phyloP scores from a whole-genome alignment of 371 early-diverging fungal genomes.

The Zychaea mexicana region DNA sequence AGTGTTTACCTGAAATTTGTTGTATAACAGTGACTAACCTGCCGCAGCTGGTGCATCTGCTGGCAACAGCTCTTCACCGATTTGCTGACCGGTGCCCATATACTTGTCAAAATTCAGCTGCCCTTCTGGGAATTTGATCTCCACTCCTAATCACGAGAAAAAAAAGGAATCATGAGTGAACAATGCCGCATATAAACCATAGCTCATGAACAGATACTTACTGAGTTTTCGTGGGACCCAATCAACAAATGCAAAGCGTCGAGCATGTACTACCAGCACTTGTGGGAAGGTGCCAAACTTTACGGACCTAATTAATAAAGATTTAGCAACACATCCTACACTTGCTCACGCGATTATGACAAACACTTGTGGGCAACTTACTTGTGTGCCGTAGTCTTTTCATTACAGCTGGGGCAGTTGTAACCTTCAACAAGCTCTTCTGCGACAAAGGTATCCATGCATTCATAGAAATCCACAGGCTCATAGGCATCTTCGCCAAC shows the following conservation, averaged over 20 bases:
- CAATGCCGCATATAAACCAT: not conserved
- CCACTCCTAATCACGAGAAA: slow-evolving; percentile 50
- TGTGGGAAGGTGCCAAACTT: slow-evolving; percentile 87
- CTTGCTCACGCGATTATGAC: too few species aligned
- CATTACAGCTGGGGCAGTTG: slow-evolving; percentile 79
- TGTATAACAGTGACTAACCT: slow-evolving; percentile 3
- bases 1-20: too few species aligned
- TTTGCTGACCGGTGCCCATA: slow-evolving; percentile 66
- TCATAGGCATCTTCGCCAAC: slow-evolving; percentile 46
- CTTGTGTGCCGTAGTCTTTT: slow-evolving; percentile 70
- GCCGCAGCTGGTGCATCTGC: slow-evolving; percentile 50
- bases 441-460: slow-evolving; percentile 65
- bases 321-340: not conserved
- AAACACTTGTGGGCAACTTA: slow-evolving; percentile 27
- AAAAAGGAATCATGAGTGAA: not conserved
- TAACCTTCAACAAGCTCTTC: slow-evolving; percentile 72
- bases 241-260: slow-evolving; percentile 85
- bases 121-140: slow-evolving; percentile 58
- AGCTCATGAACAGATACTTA: slow-evolving; percentile 26
- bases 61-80: slow-evolving; percentile 75
- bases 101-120: slow-evolving; percentile 63
- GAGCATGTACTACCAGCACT: slow-evolving; percentile 77
- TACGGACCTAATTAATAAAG: slow-evolving; percentile 51
- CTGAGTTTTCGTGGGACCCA: slow-evolving; percentile 88
- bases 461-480: slow-evolving; percentile 74